phyloP scores from a whole-genome alignment of 805 yeast genomes.

The Kodamaea kaohsiungensis region DNA sequence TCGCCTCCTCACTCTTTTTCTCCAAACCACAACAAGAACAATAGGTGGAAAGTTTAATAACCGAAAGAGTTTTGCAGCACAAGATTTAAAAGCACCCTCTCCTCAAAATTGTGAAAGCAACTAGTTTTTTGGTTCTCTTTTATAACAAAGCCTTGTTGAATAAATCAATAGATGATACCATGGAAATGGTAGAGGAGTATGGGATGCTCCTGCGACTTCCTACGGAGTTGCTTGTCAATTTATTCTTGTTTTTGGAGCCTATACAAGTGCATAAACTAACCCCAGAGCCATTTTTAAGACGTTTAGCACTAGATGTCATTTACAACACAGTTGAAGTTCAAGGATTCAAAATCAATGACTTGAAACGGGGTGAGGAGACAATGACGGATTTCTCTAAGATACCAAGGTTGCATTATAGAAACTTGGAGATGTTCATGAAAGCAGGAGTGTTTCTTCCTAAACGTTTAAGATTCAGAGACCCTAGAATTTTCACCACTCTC shows the following conservation, averaged over 20 bases:
- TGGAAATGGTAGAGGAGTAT: neutral
- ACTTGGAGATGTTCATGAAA: neutral
- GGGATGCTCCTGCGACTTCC: constrained; percentile 1
- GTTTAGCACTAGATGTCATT: neutral
- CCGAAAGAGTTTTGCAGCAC: neutral
- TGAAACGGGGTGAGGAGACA: neutral
- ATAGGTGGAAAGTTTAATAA: neutral
- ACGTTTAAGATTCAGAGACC: neutral
- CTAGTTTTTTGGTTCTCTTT: neutral
- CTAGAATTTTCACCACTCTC: neutral
- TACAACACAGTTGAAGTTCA: neutral
- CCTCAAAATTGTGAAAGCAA: neutral
- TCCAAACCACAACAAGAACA: neutral
- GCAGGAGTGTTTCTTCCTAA: neutral
- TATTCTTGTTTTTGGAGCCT: constrained; percentile 3
- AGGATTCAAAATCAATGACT: neutral
- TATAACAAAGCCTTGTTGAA: neutral
- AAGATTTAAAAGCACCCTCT: neutral
- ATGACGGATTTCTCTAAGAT: neutral
- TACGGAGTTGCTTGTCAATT: neutral
- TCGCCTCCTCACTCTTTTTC: neutral
- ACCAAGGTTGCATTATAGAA: neutral
- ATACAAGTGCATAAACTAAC: constrained; percentile 1
- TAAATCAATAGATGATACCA: neutral
- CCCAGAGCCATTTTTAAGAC: constrained; percentile 2